Base-by-base conservation (phyloP, 345 rosid species). In the Alliaria petiolata region DNA sequence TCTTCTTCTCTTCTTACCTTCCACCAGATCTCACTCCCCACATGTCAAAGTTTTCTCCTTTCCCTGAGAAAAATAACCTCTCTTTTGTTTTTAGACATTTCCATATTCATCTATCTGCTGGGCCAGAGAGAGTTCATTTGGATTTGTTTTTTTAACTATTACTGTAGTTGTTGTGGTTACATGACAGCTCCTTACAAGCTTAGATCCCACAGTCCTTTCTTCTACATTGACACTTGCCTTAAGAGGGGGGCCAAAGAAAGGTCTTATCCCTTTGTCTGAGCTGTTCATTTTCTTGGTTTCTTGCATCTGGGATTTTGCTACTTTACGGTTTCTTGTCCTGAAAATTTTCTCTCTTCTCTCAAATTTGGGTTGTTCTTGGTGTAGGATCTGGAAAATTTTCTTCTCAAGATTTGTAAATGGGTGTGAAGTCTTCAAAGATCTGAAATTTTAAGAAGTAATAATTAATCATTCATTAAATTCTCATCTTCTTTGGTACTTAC, bases 121-220 rank as follows among this genome's bases (percentile, higher is more conserved):
- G n/a, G n/a, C n/a, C n/a, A n/a, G 52, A 26, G 30, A 56, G 26
- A 56, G 15, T 36, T 56, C 47, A 42, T 45, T 17, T 64, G 42
- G 51, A 69, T 64, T 76, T 74, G 67, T 69, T 71, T 58, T 67
- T 54, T 35, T n/a, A n/a, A 73, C 51, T 56, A 20, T 65, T 46
- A 81, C 78, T 81, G 79, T 81, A 74, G 78, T 78, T 54, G 74
- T 62, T 76, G 57, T 67, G 72, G 79, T 56, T 72, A 64, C 67
- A 62, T 72, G 87, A 85, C 82, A 87, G 85, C 90, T 87, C 83
- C 84, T 55, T 62, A 75, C 71, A 85, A 86, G 84, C 89, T 86
- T 87, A 84, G 88, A 85, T 87, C 89, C 75, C 61, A 69, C 52
- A 58, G 14, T 54, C 39, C 40, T 71, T 79, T 60, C 77, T 61